A percentile compares a stretch with the other conserved stretches of the same genome.
phyloP scores from a whole-genome alignment of 116 monocot genomes.

The Papilionanthe hybrid region DNA sequence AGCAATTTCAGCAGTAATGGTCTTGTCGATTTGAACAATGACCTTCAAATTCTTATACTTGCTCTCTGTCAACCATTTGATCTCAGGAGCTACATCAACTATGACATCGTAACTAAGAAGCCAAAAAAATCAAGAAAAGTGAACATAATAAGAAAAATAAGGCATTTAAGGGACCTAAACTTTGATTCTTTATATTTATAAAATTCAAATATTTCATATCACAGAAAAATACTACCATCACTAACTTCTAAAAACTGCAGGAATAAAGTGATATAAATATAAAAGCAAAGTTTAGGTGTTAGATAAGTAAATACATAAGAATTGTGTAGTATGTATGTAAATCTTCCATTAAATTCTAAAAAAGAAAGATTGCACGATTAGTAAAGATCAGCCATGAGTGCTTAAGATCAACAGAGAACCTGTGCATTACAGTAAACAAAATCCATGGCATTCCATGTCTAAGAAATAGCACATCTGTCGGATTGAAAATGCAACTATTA shows the following conservation, averaged over 20 bases:
- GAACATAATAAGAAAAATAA: neutral
- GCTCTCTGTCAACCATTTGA: slow-evolving; percentile 73
- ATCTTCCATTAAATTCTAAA: neutral
- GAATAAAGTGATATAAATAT: no score
- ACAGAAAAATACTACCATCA: no score
- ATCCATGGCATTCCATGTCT: no score
- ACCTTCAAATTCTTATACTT: slow-evolving; percentile 74
- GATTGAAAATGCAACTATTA: no score
- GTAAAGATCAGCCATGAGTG: neutral
- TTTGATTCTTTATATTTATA: no score
- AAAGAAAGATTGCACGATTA: neutral
- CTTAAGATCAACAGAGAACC: neutral
- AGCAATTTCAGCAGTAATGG: slow-evolving; percentile 68
- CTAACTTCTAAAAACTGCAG: no score
- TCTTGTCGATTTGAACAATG: slow-evolving; percentile 77
- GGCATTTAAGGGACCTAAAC: neutral
- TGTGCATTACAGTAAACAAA: no score
- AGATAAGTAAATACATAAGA: no score
- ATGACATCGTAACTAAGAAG: slow-evolving; percentile 65
- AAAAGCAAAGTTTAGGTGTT: no score
- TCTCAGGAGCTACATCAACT: slow-evolving; percentile 75
- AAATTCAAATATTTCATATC: no score
- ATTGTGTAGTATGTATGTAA: no score
- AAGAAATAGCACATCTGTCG: no score
- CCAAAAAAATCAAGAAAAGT: slow-evolving; percentile 6